A percentile compares a stretch with the other conserved stretches of the same genome.
These are phyloP conservation scores for Lepidopterella palustris DNA, from an alignment of 495 filamentous ascomycete genomes.

Conservation along the genomic window DNA sequence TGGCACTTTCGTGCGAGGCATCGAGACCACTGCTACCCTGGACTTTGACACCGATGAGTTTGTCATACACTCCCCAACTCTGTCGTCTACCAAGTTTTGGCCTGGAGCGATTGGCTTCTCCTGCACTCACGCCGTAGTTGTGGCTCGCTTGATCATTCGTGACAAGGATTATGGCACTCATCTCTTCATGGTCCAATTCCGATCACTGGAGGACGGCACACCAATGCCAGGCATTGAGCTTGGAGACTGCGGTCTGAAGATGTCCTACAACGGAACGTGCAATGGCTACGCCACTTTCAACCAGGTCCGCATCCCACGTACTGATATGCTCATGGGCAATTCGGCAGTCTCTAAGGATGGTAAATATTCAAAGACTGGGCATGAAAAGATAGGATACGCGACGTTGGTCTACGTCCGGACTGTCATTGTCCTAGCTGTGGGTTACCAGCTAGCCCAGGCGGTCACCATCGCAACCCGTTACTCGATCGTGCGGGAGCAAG, in stretches of 20 bases:
- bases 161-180: constrained; percentile 30
- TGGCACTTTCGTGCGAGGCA: constrained; percentile 25
- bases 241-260: constrained; percentile 32
- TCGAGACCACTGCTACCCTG: constrained; percentile 33
- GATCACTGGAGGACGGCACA: constrained; percentile 26
- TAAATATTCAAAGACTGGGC: constrained; percentile 12
- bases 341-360: constrained; percentile 19
- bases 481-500: constrained; percentile 13
- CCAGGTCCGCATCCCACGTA: constrained; percentile 21
- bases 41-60: constrained; percentile 28
- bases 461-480: constrained; percentile 9
- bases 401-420: constrained; percentile 23
- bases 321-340: constrained; percentile 25
- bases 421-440: constrained; percentile 6
- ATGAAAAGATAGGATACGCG: constrained; percentile 19
- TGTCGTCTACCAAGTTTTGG: constrained; percentile 33
- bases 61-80: constrained; percentile 29
- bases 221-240: constrained; percentile 31
- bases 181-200: constrained; percentile 34
- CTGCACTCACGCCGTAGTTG: constrained; percentile 29
- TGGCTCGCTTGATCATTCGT: constrained; percentile 30
- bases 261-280: constrained; percentile 17
- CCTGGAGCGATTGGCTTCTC: constrained; percentile 28
- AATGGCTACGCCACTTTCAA: constrained; percentile 25
- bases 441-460: constrained; percentile 3